A percentile compares a stretch with the other conserved stretches of the same genome.
phyloP scores from a whole-genome alignment of 352 stramenopile species.

The Globisporangium okanoganense region DNA sequence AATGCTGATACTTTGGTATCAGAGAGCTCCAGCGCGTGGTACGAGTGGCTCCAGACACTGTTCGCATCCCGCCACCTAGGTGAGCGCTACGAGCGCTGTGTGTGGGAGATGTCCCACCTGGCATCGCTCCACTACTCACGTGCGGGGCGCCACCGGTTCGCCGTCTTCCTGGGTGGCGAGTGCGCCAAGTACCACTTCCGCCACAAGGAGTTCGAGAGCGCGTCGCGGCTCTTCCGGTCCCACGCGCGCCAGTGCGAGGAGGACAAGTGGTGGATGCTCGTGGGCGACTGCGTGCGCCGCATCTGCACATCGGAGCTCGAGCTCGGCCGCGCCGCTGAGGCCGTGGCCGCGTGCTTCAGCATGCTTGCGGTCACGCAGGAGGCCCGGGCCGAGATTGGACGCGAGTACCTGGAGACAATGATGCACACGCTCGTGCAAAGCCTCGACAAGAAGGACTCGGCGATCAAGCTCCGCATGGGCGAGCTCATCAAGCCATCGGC shows the following conservation, averaged over 20 bases:
- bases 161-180: constrained; percentile 68
- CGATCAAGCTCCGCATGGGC: constrained; percentile 40
- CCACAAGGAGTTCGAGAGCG: constrained; percentile 55
- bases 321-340: constrained; percentile 46
- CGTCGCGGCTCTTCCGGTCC: constrained; percentile 58
- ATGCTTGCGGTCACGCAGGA: constrained; percentile 54
- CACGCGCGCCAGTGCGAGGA: constrained; percentile 68
- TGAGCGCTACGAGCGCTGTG: constrained; percentile 44
- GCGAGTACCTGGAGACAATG: constrained; percentile 42
- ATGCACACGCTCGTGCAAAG: constrained; percentile 46
- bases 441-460: constrained; percentile 20
- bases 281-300: constrained; percentile 40
- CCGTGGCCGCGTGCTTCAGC: constrained; percentile 55
- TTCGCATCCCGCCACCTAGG: constrained; percentile 26
- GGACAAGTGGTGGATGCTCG: constrained; percentile 73
- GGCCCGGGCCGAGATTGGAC: constrained; percentile 40
- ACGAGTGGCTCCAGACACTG: constrained; percentile 41
- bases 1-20: constrained; percentile 4
- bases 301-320: constrained; percentile 60
- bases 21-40: constrained; percentile 35
- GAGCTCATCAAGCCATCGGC: constrained; percentile 40
- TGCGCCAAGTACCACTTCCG: constrained; percentile 62
- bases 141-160: constrained; percentile 67
- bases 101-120: constrained; percentile 72
- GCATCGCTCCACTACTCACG: constrained; percentile 74